These are phyloP conservation scores for Epithemia pelagica DNA, from an alignment of 108 stramenopile species.

Conservation along the genomic window DNA sequence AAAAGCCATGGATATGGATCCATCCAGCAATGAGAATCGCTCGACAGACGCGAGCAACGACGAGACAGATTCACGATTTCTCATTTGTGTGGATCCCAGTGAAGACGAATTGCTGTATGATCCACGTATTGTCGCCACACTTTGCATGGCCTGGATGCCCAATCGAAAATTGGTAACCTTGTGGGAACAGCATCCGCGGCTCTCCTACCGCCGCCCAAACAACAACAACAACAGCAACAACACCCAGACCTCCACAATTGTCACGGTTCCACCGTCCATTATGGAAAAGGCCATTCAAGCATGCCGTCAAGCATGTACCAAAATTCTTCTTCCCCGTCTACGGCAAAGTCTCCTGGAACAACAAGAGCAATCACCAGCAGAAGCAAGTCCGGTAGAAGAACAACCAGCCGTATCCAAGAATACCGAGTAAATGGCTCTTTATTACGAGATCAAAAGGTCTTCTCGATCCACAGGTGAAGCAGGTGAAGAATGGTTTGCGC, in stretches of 20 bases:
- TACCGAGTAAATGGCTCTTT: too few species aligned
- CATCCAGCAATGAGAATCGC: background rate
- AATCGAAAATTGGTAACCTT: slow-evolving; percentile 72
- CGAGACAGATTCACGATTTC: slow-evolving; percentile 8
- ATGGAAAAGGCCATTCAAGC: slow-evolving; percentile 39
- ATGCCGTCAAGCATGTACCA: slow-evolving; percentile 2
- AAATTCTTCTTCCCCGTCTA: background rate
- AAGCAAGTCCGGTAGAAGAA: too few species aligned
- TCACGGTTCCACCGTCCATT: slow-evolving; percentile 31
- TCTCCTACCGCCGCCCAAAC: too few species aligned
- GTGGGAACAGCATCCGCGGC: slow-evolving; percentile 66
- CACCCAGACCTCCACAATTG: too few species aligned
- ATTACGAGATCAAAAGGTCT: too few species aligned
- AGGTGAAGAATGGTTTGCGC: too few species aligned
- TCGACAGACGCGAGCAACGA: background rate
- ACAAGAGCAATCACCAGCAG: background rate
- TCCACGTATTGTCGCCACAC: slow-evolving; percentile 29
- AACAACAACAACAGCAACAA: background rate
- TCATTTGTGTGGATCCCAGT: slow-evolving; percentile 57
- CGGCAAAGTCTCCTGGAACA: background rate
- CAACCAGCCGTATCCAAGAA: too few species aligned
- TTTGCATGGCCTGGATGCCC: slow-evolving; percentile 62
- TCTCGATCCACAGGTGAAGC: too few species aligned
- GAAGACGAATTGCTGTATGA: slow-evolving; percentile 39
- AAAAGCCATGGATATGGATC: background rate